Evolutionary conservation across 2,329 filamentous ascomycete species (phyloP).

Genomic region (Blastomyces gilchristii): DNA sequence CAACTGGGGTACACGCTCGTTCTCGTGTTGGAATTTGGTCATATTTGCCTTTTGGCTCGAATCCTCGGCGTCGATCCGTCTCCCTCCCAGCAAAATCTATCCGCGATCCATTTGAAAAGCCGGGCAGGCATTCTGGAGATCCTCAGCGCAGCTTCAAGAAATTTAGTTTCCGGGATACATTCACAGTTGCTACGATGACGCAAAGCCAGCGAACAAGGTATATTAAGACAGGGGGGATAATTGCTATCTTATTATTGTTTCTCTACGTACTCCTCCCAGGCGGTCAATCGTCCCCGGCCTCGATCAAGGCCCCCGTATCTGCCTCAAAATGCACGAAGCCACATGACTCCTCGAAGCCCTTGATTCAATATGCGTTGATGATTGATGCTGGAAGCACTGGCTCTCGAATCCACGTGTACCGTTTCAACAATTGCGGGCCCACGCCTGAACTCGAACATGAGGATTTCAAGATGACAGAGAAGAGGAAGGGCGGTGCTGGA

Average conservation of each 20-base stretch:
- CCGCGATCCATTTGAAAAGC: constrained; percentile 39
- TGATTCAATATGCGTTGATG: constrained; percentile 97
- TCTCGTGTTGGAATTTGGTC: constrained; percentile 44
- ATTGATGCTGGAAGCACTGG: constrained; percentile 96
- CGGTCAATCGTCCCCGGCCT: constrained; percentile 15
- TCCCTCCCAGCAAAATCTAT: constrained; percentile 38
- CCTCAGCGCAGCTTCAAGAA: constrained; percentile 26
- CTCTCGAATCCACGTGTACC: constrained; percentile 95
- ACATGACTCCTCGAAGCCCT: constrained; percentile 75
- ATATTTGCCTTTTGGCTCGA: constrained; percentile 40
- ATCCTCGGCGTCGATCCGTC: constrained; percentile 44
- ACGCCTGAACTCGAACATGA: constrained; percentile 93
- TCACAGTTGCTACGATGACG: constrained; percentile 44
- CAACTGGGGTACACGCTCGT: constrained; percentile 44
- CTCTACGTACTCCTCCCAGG: constrained; percentile 45
- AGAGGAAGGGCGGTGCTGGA: constrained; percentile 64
- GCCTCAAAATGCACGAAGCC: constrained; percentile 72
- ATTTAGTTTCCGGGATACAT: constrained; percentile 33
- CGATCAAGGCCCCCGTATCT: constrained; percentile 2
- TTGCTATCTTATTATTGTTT: constrained; percentile 49
- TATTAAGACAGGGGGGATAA: constrained; percentile 52
- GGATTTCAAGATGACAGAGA: constrained; percentile 86
- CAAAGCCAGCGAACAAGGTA: constrained; percentile 52
- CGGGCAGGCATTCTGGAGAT: constrained; percentile 33
- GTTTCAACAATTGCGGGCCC: constrained; percentile 95